Evolutionary conservation across 2,329 filamentous ascomycete genomes (phyloP), one percentile per base, ranked within the genome.

Genomic region (Apiospora koreana): DNA sequence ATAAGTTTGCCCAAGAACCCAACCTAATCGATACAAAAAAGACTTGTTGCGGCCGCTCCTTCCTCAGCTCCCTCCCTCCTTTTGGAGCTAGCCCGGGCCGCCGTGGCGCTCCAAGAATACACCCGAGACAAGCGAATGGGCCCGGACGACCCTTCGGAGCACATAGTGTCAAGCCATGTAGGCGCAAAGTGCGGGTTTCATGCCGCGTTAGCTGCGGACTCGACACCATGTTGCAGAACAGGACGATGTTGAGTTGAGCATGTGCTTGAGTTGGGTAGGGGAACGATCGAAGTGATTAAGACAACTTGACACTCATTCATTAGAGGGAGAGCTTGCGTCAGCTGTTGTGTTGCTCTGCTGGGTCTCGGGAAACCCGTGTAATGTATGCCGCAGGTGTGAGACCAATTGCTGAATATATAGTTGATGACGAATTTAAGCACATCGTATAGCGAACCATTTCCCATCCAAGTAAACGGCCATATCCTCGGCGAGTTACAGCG

Each of bases 401-500:
- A 41, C 38, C 38, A 41, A n/a, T 58, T 58, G 1, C n/a, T 58
- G 16, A 31, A 7, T 5, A 25, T n/a, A n/a, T n/a, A n/a, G n/a
- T n/a, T n/a, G n/a, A n/a, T n/a, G n/a, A n/a, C n/a, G n/a, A n/a
- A n/a, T n/a, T n/a, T n/a, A n/a, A n/a, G n/a, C n/a, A n/a, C n/a
- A n/a, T n/a, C n/a, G n/a, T n/a, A n/a, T n/a, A n/a, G n/a, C n/a
- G n/a, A n/a, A n/a, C 18, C 6, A n/a, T 23, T 5, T 35, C 35
- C 35, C 35, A 16, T 18, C 8, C 9, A 12, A 62, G 18, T 62
- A 28, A 12, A 38, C 31, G 31, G 54, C 54, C 12, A 35, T 62
- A 62, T 62, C n/a, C 28, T 62, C 54, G 54, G 54, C 31, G 18
- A 62, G 21, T 62, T 62, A 62, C 54, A 38, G 54, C 54, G 54